Evolutionary conservation across 1,139 yeast species (phyloP).

Genomic region (Suhomyces guaymorum): DNA sequence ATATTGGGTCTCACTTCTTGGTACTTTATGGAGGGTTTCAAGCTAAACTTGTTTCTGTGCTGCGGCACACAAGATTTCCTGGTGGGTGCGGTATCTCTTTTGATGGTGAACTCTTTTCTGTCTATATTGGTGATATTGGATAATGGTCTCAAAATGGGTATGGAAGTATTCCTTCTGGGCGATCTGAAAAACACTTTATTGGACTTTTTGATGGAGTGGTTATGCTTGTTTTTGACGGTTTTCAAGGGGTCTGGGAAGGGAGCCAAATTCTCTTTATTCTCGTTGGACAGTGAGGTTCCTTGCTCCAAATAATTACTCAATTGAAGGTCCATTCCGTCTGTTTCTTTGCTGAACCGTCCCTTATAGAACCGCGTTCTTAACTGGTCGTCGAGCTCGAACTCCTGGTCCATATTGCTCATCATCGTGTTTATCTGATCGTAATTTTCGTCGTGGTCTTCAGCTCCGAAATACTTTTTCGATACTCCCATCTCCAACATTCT

Average conservation of each 20-base stretch:
- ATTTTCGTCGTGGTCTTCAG: slow-evolving; percentile 2
- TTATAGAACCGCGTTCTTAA: slow-evolving; percentile 47
- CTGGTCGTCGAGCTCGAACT: slow-evolving; percentile 41
- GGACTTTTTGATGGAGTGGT: slow-evolving; percentile 26
- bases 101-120: slow-evolving; percentile 17
- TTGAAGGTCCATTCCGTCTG: slow-evolving; percentile 32
- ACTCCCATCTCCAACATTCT: slow-evolving; percentile 34
- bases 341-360: slow-evolving; percentile 34
- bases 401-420: slow-evolving; percentile 14
- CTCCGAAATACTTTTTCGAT: slow-evolving; percentile 1
- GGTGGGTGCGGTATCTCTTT: slow-evolving; percentile 26
- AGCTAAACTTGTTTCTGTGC: slow-evolving; percentile 26
- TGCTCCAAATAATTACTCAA: slow-evolving; percentile 28
- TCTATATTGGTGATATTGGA: slow-evolving; percentile 25
- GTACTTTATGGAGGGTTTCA: slow-evolving; percentile 44
- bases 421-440: slow-evolving; percentile 9
- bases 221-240: slow-evolving; percentile 20
- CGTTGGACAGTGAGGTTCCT: slow-evolving; percentile 13
- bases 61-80: slow-evolving; percentile 47
- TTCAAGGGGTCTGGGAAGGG: slow-evolving; percentile 33
- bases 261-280: slow-evolving; percentile 38
- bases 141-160: slow-evolving; percentile 36
- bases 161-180: slow-evolving; percentile 22
- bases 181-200: slow-evolving; percentile 25
- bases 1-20: slow-evolving; percentile 35